Base-by-base conservation (phyloP, 2,329 filamentous ascomycete species). In the Podosphaera fusca region DNA sequence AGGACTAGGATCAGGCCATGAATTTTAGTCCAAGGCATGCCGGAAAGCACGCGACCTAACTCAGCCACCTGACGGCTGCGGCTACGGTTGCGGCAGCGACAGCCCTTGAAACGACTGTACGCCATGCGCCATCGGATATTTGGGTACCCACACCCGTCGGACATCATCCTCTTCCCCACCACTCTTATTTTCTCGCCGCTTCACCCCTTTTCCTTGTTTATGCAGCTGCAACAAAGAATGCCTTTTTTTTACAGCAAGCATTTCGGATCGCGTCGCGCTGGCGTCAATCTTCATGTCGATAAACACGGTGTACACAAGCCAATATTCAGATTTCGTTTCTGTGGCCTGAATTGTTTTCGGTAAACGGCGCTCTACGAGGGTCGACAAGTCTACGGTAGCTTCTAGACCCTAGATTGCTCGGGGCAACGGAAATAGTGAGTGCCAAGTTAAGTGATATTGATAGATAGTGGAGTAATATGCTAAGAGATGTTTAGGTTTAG, bases 251-350 rank as follows among this genome's bases (percentile, higher is more conserved):
- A 66, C 62, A 63, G 61, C 42, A 70, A 71, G 60, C 61, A 60
- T 53, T 67, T 68, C 61, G 69, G 69, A 50, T 65, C 66, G 29
- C 63, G 64, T 58, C 65, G 68, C 45, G 65, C 64, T 12, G 74
- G 74, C 56, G 75, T 73, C 40, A 74, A 72, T 59, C 64, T 78
- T 55, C 68, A 72, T 9, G 74, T 73, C 58, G 74, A 77, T 67
- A 72, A 72, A 62, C 70, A 77, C 62, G 76, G 76, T 55, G 67
- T 72, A 1, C 70, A 71, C 45, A 69, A 73, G 56, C 73, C 74
- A 33, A 73, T 75, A 4, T 77, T 75, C 65, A 69, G 74, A 45
- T 70, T 77, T 63, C 71, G 70, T 38, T 67, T 70, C 60, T 74
- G 75, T 50, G 69, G 70, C 47, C 72, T 77, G 63, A 75, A 70